phyloP scores from a whole-genome alignment of 805 yeast species.

The Teunomyces lycoperdinae region DNA sequence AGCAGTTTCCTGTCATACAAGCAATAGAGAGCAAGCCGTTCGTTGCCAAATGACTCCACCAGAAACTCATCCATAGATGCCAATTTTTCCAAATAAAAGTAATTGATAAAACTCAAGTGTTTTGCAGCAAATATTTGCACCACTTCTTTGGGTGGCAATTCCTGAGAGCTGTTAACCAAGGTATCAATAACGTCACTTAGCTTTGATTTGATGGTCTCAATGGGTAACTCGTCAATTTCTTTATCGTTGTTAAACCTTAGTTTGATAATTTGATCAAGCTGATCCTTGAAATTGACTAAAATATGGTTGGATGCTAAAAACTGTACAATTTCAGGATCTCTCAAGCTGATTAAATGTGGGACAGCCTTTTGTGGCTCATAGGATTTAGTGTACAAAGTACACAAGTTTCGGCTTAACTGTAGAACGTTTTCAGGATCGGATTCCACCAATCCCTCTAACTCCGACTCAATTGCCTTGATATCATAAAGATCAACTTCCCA shows the following conservation, averaged over 20 bases:
- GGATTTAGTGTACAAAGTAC: slow-evolving; percentile 53
- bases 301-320: slow-evolving; percentile 65
- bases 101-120: slow-evolving; percentile 51
- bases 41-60: slow-evolving; percentile 59
- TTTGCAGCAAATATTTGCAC: slow-evolving; percentile 44
- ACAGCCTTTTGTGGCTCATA: slow-evolving; percentile 64
- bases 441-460: slow-evolving; percentile 46
- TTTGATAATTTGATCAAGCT: slow-evolving; percentile 51
- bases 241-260: slow-evolving; percentile 34
- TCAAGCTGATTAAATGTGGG: slow-evolving; percentile 54
- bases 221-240: slow-evolving; percentile 39
- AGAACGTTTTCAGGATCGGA: slow-evolving; percentile 5
- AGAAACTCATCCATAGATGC: slow-evolving; percentile 47
- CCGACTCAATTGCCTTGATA: slow-evolving; percentile 37
- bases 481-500: slow-evolving; percentile 64
- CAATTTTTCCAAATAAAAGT: slow-evolving; percentile 61
- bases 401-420: slow-evolving; percentile 41
- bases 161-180: slow-evolving; percentile 63
- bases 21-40: slow-evolving; percentile 63
- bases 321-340: slow-evolving; percentile 53
- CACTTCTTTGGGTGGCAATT: slow-evolving; percentile 54
- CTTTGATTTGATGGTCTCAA: slow-evolving; percentile 36
- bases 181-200: slow-evolving; percentile 48
- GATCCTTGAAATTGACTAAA: slow-evolving; percentile 44
- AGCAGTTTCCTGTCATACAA: slow-evolving; percentile 55